Percentiles rank a stretch among this genome's conserved stretches.
phyloP scores from a whole-genome alignment of 495 filamentous ascomycete species.

The Penicillium bialowiezense region DNA sequence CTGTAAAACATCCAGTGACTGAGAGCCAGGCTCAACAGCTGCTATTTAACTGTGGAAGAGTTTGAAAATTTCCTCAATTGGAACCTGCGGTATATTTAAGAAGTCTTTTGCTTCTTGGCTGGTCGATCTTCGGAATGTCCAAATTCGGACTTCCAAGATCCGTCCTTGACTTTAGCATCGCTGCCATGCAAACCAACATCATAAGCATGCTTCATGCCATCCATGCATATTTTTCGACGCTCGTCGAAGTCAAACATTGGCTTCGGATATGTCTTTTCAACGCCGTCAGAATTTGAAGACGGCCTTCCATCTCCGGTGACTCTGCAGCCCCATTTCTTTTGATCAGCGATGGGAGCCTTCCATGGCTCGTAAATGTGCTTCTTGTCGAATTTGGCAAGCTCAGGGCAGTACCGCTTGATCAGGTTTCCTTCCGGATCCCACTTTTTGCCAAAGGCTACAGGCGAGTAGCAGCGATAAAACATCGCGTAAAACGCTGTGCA shows the following conservation, averaged over 20 bases:
- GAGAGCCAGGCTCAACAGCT: no score
- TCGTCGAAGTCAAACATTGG: slow-evolving; percentile 70
- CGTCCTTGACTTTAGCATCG: slow-evolving; percentile 55
- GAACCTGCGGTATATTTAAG: no score
- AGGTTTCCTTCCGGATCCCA: slow-evolving; percentile 62
- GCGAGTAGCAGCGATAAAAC: slow-evolving; percentile 65
- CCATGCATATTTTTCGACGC: slow-evolving; percentile 55
- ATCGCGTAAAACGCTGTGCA: slow-evolving; percentile 67
- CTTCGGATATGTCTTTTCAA: slow-evolving; percentile 52
- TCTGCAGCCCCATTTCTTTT: slow-evolving; percentile 56
- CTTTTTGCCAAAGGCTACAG: slow-evolving; percentile 64
- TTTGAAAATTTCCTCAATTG: no score
- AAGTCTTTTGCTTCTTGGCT: slow-evolving; percentile 18
- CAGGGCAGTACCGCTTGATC: slow-evolving; percentile 59
- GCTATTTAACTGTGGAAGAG: no score
- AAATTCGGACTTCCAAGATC: slow-evolving; percentile 60
- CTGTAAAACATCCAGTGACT: no score
- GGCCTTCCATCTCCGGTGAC: slow-evolving; percentile 51
- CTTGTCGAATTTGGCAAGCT: slow-evolving; percentile 53
- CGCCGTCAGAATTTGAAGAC: slow-evolving; percentile 28
- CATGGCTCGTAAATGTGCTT: slow-evolving; percentile 76
- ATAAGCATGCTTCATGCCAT: slow-evolving; percentile 65
- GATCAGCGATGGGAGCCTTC: slow-evolving; percentile 60
- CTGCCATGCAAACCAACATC: slow-evolving; percentile 57
- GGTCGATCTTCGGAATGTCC: slow-evolving; percentile 12